Conservation (phyloP, 257 asterid genomes). For the Primulina tabacum region DNA sequence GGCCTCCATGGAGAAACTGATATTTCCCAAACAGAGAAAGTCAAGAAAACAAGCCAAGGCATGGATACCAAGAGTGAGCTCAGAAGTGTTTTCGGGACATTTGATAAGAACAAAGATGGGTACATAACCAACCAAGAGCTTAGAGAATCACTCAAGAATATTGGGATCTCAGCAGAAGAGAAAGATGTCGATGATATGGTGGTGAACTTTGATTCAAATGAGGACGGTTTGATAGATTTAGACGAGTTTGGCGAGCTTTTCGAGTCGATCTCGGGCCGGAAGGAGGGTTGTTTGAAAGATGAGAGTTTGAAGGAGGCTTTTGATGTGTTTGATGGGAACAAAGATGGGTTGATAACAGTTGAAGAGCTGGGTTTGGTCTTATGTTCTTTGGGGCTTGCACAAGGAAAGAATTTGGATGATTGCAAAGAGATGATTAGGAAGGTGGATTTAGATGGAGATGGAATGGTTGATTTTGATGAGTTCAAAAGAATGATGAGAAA, state of each 20-base stretch:
- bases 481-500: conserved; percentile 71
- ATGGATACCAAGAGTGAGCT: conserved; percentile 26
- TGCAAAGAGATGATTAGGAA: conserved; percentile 75
- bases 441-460: conserved; percentile 88
- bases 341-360: conserved; percentile 67
- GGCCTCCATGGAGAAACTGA: conserved; percentile 8
- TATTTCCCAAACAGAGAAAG: not conserved
- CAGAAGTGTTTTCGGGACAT: conserved; percentile 56
- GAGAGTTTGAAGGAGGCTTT: conserved; percentile 67
- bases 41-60: not conserved
- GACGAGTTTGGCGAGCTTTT: conserved; percentile 67
- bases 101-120: conserved; percentile 81
- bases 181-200: conserved; percentile 67
- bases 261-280: conserved; percentile 32
- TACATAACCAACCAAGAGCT: conserved; percentile 68
- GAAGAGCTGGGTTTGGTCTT: conserved; percentile 68
- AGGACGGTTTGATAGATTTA: conserved; percentile 72
- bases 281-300: conserved; percentile 17
- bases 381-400: conserved; percentile 55
- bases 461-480: conserved; percentile 75
- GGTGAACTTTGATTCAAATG: conserved; percentile 53
- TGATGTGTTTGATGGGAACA: conserved; percentile 72
- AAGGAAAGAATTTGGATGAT: conserved; percentile 60
- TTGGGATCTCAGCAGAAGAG: conserved; percentile 59
- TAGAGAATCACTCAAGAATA: conserved; percentile 54